Percentiles rank a stretch among this genome's conserved stretches.
Conservation (phyloP, 768 basidiomycete species). For the Coprinopsis marcescibilis region DNA sequence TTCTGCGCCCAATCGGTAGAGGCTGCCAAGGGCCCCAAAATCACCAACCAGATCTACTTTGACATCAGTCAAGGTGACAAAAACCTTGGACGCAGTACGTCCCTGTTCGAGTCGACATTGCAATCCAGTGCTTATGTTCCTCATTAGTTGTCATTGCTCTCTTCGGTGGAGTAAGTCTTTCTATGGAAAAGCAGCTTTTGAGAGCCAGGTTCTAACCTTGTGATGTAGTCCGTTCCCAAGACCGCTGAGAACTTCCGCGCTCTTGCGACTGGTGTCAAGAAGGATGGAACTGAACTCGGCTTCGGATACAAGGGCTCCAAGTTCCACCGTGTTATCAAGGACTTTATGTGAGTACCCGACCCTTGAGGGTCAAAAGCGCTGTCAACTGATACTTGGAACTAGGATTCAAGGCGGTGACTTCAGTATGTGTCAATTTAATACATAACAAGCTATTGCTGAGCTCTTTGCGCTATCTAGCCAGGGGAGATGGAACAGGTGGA, state of each 20-base stretch:
- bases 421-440: constrained; percentile 46
- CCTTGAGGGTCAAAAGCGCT: background rate
- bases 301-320: constrained; percentile 93
- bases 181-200: constrained; percentile 1
- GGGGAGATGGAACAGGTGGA: constrained; percentile 86
- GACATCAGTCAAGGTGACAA: constrained; percentile 92
- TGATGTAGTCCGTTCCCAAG: constrained; percentile 80
- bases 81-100: constrained; percentile 72
- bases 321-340: constrained; percentile 95
- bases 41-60: constrained; percentile 92
- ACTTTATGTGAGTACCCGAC: constrained; percentile 66
- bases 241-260: constrained; percentile 98
- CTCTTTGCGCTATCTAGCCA: constrained; percentile 42
- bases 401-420: constrained; percentile 97
- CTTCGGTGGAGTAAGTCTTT: constrained; percentile 69
- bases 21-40: constrained; percentile 80
- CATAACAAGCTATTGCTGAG: background rate
- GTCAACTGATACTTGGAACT: background rate
- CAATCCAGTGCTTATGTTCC: constrained; percentile 11
- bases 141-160: constrained; percentile 75
- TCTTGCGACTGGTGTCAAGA: constrained; percentile 76
- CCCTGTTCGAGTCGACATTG: constrained; percentile 4
- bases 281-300: constrained; percentile 71
- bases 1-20: constrained; percentile 70
- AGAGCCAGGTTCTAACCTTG: background rate